These are phyloP conservation scores for Neofusicoccum umdonicola DNA, from an alignment of 2,329 filamentous ascomycete species.

Conservation along the genomic window DNA sequence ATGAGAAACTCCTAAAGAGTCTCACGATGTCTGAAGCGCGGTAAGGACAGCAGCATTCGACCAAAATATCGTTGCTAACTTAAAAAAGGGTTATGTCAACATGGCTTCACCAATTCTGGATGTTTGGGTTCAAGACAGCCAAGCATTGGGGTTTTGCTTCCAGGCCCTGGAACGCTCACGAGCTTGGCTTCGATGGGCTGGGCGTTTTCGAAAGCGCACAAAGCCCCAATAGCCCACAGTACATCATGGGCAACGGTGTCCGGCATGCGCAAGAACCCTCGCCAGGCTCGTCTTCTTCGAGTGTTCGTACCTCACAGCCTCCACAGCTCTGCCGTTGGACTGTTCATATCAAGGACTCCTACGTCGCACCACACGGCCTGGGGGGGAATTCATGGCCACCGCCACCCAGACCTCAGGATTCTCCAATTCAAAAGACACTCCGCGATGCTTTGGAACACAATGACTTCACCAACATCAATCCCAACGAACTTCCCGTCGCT, in stretches of 20 bases:
- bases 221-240: no score
- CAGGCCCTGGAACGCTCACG: slow-evolving; percentile 13
- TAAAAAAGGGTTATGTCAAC: slow-evolving; percentile 24
- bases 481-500: slow-evolving; percentile 18
- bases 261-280: no score
- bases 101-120: slow-evolving; percentile 37
- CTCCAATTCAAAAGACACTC: slow-evolving; percentile 21
- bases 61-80: neutral
- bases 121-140: slow-evolving; percentile 30
- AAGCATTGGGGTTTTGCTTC: slow-evolving; percentile 30
- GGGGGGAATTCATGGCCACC: neutral
- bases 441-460: slow-evolving; percentile 22
- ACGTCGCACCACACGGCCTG: no score
- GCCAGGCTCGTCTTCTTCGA: no score
- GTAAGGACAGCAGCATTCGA: no score
- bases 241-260: no score
- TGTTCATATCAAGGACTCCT: neutral
- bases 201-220: no score
- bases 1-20: slow-evolving; percentile 25
- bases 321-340: neutral
- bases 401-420: neutral
- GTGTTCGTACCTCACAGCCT: neutral
- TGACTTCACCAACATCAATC: slow-evolving; percentile 27
- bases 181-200: slow-evolving; percentile 16
- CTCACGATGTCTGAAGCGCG: slow-evolving; percentile 20